A percentile compares a stretch with the other conserved stretches of the same genome.
These are phyloP conservation scores for Rhododendron griersonianum DNA, from an alignment of 148 eudicot species.

Conservation along the genomic window DNA sequence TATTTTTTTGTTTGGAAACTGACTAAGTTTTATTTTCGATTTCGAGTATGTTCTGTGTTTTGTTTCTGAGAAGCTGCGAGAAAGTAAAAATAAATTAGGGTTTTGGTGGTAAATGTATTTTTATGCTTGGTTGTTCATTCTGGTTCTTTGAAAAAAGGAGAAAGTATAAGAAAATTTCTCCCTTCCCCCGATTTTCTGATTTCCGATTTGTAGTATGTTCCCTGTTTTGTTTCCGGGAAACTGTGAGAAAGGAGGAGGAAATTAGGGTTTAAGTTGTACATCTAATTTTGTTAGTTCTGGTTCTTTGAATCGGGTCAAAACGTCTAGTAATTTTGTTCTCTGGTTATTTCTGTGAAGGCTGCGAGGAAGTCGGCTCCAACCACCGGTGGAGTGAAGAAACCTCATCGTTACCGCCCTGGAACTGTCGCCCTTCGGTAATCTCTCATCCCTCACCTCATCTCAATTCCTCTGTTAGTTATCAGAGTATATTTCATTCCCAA, in stretches of 20 bases:
- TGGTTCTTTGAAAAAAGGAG: no score
- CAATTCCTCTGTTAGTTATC: background rate
- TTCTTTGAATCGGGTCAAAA: background rate
- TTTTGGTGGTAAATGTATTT: background rate
- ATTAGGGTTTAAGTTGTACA: background rate
- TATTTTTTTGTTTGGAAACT: background rate
- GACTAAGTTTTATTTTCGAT: background rate
- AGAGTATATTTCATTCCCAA: no score
- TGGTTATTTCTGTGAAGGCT: constrained; percentile 23
- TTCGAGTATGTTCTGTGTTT: background rate
- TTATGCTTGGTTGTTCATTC: no score
- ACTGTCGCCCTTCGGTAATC: constrained; percentile 62
- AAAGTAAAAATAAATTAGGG: background rate
- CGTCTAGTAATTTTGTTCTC: background rate
- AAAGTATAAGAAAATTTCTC: background rate
- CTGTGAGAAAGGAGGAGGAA: background rate
- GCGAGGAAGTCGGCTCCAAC: constrained; percentile 69
- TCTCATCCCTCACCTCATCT: background rate
- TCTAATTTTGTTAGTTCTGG: background rate
- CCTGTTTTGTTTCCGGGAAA: background rate
- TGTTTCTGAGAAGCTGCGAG: background rate
- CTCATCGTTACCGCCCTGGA: constrained; percentile 71
- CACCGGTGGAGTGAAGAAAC: constrained; percentile 69
- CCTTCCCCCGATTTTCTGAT: background rate
- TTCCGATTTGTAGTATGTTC: background rate